A percentile compares a stretch with the other conserved stretches of the same genome.
Conservation (phyloP, 2,329 filamentous ascomycete species). For the Apiospora malaysiana region DNA sequence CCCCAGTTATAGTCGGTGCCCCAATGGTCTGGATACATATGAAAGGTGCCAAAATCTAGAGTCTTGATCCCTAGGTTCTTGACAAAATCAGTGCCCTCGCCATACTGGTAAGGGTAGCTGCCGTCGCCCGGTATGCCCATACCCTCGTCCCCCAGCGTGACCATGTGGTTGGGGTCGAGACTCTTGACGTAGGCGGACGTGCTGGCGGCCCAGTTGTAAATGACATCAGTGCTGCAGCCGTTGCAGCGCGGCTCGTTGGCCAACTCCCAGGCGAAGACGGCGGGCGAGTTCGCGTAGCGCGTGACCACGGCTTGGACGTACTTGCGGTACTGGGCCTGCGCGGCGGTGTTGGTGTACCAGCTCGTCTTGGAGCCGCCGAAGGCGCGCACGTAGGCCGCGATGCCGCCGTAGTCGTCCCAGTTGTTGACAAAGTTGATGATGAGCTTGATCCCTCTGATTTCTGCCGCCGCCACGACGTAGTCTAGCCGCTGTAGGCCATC, state of each 20-base stretch:
- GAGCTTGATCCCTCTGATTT: constrained; percentile 64
- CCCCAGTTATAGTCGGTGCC: constrained; percentile 39
- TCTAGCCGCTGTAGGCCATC: constrained; percentile 70
- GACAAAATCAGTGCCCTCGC: constrained; percentile 59
- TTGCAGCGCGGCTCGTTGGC: constrained; percentile 63
- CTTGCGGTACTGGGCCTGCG: constrained; percentile 60
- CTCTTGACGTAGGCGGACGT: constrained; percentile 68
- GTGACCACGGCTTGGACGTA: constrained; percentile 57
- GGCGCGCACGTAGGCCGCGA: constrained; percentile 62
- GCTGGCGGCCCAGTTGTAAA: constrained; percentile 63
- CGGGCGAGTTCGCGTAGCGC: constrained; percentile 52
- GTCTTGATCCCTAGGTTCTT: constrained; percentile 55
- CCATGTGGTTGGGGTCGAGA: constrained; percentile 67
- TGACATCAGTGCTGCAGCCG: constrained; percentile 58
- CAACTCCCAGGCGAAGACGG: constrained; percentile 62
- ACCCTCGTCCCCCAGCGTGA: constrained; percentile 65
- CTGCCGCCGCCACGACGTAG: constrained; percentile 65
- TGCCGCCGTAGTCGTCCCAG: constrained; percentile 73
- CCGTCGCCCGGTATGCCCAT: constrained; percentile 55
- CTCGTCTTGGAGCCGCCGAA: constrained; percentile 59
- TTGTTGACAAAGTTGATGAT: constrained; percentile 73
- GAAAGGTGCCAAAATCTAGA: constrained; percentile 57
- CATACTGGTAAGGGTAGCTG: constrained; percentile 57
- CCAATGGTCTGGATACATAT: constrained; percentile 48
- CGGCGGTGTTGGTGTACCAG: constrained; percentile 62